These are phyloP conservation scores for Taiwanofungus camphoratus DNA, from an alignment of 1,284 basidiomycete species.

Conservation along the genomic window DNA sequence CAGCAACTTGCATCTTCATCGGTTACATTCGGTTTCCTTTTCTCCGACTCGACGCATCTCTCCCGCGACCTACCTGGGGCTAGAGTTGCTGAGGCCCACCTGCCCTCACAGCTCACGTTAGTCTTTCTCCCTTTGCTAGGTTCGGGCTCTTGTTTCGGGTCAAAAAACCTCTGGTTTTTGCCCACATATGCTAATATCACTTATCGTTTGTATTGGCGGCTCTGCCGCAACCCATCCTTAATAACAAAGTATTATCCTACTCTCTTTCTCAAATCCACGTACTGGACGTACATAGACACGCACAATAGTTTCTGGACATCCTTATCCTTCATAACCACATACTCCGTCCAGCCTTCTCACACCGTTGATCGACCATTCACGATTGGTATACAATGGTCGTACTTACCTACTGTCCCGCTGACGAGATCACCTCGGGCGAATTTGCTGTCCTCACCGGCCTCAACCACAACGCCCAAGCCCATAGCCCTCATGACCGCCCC, in stretches of 20 bases:
- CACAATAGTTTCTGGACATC: conserved; percentile 45
- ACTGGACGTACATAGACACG: not conserved
- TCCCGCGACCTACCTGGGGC: not conserved
- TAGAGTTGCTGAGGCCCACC: not conserved
- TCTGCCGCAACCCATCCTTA: too few species aligned
- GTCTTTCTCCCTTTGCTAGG: not conserved
- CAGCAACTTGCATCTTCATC: not conserved
- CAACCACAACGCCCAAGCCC: conserved; percentile 67
- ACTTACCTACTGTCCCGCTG: conserved; percentile 46
- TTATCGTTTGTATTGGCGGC: not conserved
- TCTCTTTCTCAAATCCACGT: not conserved
- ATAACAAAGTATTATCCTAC: not conserved
- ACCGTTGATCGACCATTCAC: conserved; percentile 6
- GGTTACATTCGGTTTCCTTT: not conserved
- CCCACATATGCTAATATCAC: not conserved
- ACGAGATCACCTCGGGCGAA: conserved; percentile 68
- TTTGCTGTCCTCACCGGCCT: conserved; percentile 46
- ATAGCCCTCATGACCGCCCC: conserved; percentile 78
- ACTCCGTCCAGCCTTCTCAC: conserved; percentile 74
- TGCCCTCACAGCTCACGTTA: not conserved
- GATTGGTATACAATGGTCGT: conserved; percentile 2
- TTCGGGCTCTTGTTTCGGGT: not conserved
- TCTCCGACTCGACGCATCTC: not conserved
- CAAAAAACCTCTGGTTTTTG: not conserved
- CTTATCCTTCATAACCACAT: conserved; percentile 56